Evolutionary conservation across 495 filamentous ascomycete species (phyloP).

Genomic region (Penicillium cinerascens): DNA sequence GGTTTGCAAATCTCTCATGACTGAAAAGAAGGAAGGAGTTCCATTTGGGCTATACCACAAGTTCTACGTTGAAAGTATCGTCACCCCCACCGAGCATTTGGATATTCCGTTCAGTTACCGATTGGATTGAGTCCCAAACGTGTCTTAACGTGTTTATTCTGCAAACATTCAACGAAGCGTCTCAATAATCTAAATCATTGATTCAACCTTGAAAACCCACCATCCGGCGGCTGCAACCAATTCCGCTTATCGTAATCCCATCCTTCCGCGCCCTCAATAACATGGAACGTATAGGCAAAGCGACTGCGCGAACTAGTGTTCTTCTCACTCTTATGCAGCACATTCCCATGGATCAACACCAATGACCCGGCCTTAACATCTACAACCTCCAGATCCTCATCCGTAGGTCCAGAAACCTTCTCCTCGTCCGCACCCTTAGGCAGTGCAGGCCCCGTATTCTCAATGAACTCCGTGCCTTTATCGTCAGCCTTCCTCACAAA

Average conservation of each 20-base stretch:
- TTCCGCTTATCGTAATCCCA: conserved; percentile 79
- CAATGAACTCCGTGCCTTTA: conserved; percentile 54
- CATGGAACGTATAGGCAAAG: conserved; percentile 96
- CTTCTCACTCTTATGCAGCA: conserved; percentile 93
- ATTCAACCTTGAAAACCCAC: conserved; percentile 71
- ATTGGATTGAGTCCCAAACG: not conserved
- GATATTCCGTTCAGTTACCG: not conserved
- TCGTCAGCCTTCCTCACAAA: conserved; percentile 64
- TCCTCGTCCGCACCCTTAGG: conserved; percentile 43
- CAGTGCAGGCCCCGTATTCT: conserved; percentile 44
- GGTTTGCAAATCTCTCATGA: not conserved
- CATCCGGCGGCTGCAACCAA: conserved; percentile 82
- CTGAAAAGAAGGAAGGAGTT: not conserved
- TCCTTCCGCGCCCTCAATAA: conserved; percentile 79
- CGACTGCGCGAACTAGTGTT: conserved; percentile 80
- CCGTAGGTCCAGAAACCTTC: conserved; percentile 28
- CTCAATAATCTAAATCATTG: conserved; percentile 1
- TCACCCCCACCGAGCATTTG: not conserved
- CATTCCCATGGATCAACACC: conserved; percentile 93
- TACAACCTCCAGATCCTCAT: conserved; percentile 62
- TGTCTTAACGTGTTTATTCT: not conserved
- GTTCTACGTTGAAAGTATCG: not conserved
- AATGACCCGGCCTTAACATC: conserved; percentile 84
- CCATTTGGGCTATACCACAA: not conserved
- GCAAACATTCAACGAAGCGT: not conserved